These are phyloP conservation scores for Dissophora ornata DNA, from an alignment of 192 early-diverging fungal species.

Conservation along the genomic window DNA sequence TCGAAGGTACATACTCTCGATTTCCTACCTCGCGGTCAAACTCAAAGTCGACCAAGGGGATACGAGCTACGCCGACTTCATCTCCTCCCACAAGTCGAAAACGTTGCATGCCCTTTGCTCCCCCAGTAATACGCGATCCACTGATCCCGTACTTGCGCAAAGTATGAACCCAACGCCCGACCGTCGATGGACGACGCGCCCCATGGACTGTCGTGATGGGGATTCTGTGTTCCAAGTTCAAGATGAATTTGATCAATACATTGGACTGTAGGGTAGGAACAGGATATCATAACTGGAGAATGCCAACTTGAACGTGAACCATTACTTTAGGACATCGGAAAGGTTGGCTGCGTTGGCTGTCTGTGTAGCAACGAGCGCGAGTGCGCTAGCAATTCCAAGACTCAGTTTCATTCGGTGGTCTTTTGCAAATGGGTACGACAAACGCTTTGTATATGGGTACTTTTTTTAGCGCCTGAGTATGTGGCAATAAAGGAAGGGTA, in stretches of 20 bases:
- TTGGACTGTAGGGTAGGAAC: too few relatives aligned
- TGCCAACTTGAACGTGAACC: not conserved
- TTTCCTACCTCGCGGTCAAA: slow-evolving; percentile 42
- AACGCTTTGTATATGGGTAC: too few relatives aligned
- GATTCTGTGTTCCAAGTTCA: slow-evolving; percentile 1
- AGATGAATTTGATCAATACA: too few relatives aligned
- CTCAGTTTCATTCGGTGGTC: not conserved
- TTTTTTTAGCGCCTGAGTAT: not conserved
- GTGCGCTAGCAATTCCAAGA: not conserved
- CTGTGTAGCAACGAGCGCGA: too few relatives aligned
- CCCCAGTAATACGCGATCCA: not conserved
- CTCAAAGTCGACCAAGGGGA: slow-evolving; percentile 21
- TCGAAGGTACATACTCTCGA: too few relatives aligned
- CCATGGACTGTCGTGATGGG: slow-evolving; percentile 19
- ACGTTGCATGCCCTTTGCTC: not conserved
- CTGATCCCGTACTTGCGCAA: slow-evolving; percentile 31
- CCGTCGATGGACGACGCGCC: slow-evolving; percentile 7
- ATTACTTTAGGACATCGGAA: slow-evolving; percentile 25
- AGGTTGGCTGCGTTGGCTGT: not conserved
- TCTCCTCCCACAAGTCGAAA: not conserved
- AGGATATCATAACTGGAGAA: too few relatives aligned
- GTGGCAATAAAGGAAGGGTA: too few relatives aligned
- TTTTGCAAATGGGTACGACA: not conserved
- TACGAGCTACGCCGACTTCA: slow-evolving; percentile 10
- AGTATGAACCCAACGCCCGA: slow-evolving; percentile 24